Base-by-base conservation (phyloP, 305 asterid genomes). In the Fraxinus baroniana region DNA sequence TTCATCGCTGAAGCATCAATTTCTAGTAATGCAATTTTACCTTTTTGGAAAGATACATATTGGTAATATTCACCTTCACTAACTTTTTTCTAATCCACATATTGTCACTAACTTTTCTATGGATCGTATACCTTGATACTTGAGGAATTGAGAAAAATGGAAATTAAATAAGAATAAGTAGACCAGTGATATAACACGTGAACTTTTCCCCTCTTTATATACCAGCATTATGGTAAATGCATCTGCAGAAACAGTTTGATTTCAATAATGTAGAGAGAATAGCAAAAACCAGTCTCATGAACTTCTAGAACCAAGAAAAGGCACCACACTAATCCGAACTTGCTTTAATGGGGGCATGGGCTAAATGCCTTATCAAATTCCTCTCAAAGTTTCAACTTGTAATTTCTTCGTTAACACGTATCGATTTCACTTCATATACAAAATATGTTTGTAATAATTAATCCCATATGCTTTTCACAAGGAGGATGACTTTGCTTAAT, bases 341-440 rank as follows among this genome's bases (percentile, higher is more conserved):
- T 87, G 88, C 32, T 87, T 87, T 78, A 85, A 87, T 82, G 86
- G 85, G 41, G n/a, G n/a, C n/a, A n/a, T n/a, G 26, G 26, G 26
- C 33, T 83, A 18, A 85, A 87, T 68, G 78, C 84, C 30, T 62
- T 85, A 57, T 83, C 87, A 80, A 88, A 86, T 85, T 28, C 22
- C 24, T n/a, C 12, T 37, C 41, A 33, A 55, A n/a, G 66, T 5
- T 55, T 55, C 66, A 55, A 5, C 68, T n/a, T 1, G 4, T 18
- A 60, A 26, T 60, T 60, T n/a, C 66, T n/a, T 55, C 7, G 10
- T 55, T 55, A 55, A 52, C 26, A n/a, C 49, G 49, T n/a, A 17
- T n/a, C 2, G 26, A 55, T 35, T 33, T 36, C 1, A 0, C 32
- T 0, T 74, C n/a, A 3, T 74, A 4, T 18, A 6, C 4, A 17